A percentile compares a stretch with the other conserved stretches of the same genome.
Evolutionary conservation across 805 yeast genomes (phyloP).

Genomic region (Saccharomycopsis sp.): DNA sequence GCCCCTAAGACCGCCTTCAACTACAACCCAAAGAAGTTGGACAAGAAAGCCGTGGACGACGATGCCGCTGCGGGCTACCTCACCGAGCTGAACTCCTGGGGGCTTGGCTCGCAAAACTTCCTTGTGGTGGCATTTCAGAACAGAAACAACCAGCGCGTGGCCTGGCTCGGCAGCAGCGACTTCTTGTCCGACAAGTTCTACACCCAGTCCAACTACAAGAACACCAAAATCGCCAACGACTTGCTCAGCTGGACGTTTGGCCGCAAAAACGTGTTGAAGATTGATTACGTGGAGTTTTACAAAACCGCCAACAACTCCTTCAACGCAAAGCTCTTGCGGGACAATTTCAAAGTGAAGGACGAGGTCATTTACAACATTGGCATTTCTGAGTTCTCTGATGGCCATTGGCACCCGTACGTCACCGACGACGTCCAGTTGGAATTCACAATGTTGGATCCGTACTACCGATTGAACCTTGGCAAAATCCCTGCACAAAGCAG

Average conservation of each 20-base stretch:
- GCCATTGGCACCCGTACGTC: constrained; percentile 58
- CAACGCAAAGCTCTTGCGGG: constrained; percentile 25
- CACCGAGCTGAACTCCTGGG: constrained; percentile 49
- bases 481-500: constrained; percentile 28
- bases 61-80: constrained; percentile 25
- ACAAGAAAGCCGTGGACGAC: constrained; percentile 35
- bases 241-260: constrained; percentile 68
- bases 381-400: constrained; percentile 38
- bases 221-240: constrained; percentile 35
- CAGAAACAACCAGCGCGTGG: constrained; percentile 63
- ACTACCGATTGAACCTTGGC: constrained; percentile 65
- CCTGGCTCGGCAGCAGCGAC: constrained; percentile 70
- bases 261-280: constrained; percentile 52
- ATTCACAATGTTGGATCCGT: constrained; percentile 88
- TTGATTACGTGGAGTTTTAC: constrained; percentile 34
- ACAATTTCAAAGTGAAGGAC: constrained; percentile 66
- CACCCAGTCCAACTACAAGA: constrained; percentile 21
- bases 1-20: constrained; percentile 62
- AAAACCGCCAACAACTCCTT: constrained; percentile 23
- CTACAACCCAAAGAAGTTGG: constrained; percentile 30
- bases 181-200: constrained; percentile 37
- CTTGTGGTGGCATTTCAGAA: constrained; percentile 74
- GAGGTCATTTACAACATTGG: constrained; percentile 45
- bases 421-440: constrained; percentile 68
- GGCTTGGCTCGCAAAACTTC: constrained; percentile 70